Evolutionary conservation across 108 stramenopile genomes (phyloP).

Genomic region (Skeletonema marinoi): DNA sequence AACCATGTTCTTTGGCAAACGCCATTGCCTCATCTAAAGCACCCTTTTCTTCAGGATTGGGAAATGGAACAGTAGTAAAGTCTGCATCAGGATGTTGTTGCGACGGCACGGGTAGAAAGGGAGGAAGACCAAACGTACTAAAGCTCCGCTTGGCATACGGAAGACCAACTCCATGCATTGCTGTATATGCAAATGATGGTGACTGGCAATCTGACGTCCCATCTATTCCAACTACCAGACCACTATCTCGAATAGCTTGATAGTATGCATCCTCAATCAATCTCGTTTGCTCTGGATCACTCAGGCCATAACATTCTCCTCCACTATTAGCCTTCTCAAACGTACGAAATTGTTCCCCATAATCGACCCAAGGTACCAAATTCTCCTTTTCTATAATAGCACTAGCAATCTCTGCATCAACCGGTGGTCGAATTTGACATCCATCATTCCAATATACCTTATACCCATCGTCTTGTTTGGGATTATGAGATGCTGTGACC

Average conservation of each 20-base stretch:
- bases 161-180: slow-evolving; percentile 97
- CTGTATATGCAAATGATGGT: slow-evolving; percentile 88
- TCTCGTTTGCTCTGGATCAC: slow-evolving; percentile 44
- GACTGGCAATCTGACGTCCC: neutral
- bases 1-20: slow-evolving; percentile 65
- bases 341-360: slow-evolving; percentile 48
- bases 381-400: slow-evolving; percentile 72
- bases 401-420: slow-evolving; percentile 87
- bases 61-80: slow-evolving; percentile 96
- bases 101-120: slow-evolving; percentile 70
- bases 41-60: slow-evolving; percentile 97
- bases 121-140: slow-evolving; percentile 75
- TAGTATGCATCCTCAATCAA: slow-evolving; percentile 67
- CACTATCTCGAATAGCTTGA: slow-evolving; percentile 57
- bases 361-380: slow-evolving; percentile 88
- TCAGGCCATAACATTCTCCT: slow-evolving; percentile 61
- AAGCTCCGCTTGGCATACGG: slow-evolving; percentile 72
- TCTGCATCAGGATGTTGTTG: slow-evolving; percentile 90
- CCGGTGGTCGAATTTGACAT: slow-evolving; percentile 93
- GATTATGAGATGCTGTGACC: slow-evolving; percentile 99
- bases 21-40: slow-evolving; percentile 89
- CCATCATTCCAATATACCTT: slow-evolving; percentile 97
- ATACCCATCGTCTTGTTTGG: slow-evolving; percentile 94
- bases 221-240: slow-evolving; percentile 54
- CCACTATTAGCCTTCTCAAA: slow-evolving; percentile 16